A percentile compares a stretch with the other conserved stretches of the same genome.
These are phyloP conservation scores for Harringtonia lauricola DNA, from an alignment of 2,329 filamentous ascomycete genomes.

Conservation along the genomic window DNA sequence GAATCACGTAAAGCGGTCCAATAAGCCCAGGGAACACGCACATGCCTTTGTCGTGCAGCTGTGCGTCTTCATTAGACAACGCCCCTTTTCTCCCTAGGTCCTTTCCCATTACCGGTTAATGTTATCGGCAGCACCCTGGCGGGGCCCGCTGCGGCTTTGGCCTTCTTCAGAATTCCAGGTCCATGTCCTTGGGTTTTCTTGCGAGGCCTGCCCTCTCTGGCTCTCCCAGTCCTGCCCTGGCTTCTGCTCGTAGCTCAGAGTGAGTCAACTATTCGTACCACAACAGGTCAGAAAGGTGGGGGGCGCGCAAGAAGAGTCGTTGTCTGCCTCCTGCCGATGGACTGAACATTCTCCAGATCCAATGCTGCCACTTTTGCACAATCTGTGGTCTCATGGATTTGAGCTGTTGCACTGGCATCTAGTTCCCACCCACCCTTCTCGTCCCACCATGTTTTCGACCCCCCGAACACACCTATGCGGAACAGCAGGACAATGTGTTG, in stretches of 20 bases:
- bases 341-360: too few relatives aligned
- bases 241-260: not conserved
- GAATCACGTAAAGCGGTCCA: not conserved
- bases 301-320: too few relatives aligned
- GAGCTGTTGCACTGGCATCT: too few relatives aligned
- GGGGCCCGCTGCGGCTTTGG: slow-evolving; percentile 10
- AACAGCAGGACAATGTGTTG: too few relatives aligned
- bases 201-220: not conserved
- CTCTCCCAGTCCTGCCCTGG: not conserved
- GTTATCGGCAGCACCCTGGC: slow-evolving; percentile 10
- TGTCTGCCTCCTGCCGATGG: too few relatives aligned
- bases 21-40: not conserved
- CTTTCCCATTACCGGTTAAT: slow-evolving; percentile 9
- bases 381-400: too few relatives aligned
- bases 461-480: too few relatives aligned
- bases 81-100: slow-evolving; percentile 1
- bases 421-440: too few relatives aligned
- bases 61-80: slow-evolving; percentile 1
- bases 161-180: slow-evolving; percentile 17
- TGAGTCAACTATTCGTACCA: too few relatives aligned
- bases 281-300: too few relatives aligned
- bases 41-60: not conserved
- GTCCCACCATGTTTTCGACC: too few relatives aligned
- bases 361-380: too few relatives aligned
- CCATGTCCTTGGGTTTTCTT: slow-evolving; percentile 21